Conservation (phyloP, 306 rosid species). For the Carpinus fangiana region DNA sequence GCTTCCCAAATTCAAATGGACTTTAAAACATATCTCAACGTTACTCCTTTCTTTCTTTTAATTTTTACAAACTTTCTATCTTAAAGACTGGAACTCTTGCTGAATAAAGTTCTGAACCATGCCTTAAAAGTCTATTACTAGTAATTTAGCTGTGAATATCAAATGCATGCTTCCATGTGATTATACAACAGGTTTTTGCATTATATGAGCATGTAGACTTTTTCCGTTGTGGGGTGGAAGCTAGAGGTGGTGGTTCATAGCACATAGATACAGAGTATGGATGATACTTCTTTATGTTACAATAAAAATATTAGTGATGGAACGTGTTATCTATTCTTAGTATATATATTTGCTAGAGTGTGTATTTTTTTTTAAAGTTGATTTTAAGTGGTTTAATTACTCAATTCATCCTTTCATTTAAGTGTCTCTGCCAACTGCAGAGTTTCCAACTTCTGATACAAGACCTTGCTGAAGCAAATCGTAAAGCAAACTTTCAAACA, state of each 20-base stretch:
- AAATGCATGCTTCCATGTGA: not conserved
- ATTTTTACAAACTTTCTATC: not conserved
- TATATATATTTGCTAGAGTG: not conserved
- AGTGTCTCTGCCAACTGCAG: constrained; percentile 34
- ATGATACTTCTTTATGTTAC: not conserved
- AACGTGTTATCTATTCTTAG: not conserved
- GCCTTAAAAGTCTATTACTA: not conserved
- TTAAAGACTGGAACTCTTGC: not conserved
- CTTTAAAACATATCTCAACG: not conserved
- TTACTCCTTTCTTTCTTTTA: not conserved
- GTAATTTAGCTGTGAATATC: not conserved
- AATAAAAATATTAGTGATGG: not conserved
- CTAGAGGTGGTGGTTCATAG: not conserved
- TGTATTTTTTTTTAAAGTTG: not conserved
- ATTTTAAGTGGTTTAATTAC: not conserved
- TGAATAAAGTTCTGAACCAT: not conserved
- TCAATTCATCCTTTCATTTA: constrained; percentile 18
- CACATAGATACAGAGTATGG: not conserved
- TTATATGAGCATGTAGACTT: not conserved
- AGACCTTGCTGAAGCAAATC: constrained; percentile 48
- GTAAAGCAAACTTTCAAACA: constrained; percentile 42
- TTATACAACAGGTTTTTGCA: not conserved
- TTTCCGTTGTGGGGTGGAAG: not conserved
- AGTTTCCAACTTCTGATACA: constrained; percentile 66
- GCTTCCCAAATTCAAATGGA: not conserved